Evolutionary conservation across 2,329 filamentous ascomycete species (phyloP), one percentile per base, ranked within the genome.

Genomic region (Colletotrichum brevisporum): DNA sequence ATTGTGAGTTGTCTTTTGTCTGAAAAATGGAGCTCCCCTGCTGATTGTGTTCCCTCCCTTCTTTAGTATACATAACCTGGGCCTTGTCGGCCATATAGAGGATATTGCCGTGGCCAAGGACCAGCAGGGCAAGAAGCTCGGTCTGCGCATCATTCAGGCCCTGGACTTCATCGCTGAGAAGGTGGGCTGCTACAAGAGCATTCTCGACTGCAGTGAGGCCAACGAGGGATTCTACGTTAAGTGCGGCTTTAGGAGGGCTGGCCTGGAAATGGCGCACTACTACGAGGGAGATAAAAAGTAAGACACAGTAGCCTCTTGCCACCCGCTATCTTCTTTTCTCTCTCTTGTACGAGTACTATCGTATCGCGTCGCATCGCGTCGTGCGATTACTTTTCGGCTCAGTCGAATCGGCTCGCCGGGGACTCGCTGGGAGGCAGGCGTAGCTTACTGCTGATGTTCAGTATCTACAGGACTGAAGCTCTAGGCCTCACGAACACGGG

Each of bases 181-280:
- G 78, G 91, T 96, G 67, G 96, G 95, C 63, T 98, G 95, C 83
- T 98, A 98, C 83, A 98, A 96, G 91, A 94, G 91, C 73, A 98
- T 99, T 74, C 88, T 98, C 73, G 95, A 98, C 82, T 99, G 96
- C 85, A 97, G 93, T 73, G 95, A 98, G 82, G 90, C 92, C 75
- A 99, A 98, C 80, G 94, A 97, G 81, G 95, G 95, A 24, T 98
- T 99, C 85, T 99, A 99, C 81, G 88, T 97, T 81, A 98, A 98
- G 87, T 98, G 96, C 82, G 95, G 95, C 67, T 98, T 97, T 82
- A 92, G 94, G 82, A 87, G 94, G 71, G 95, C 94, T 31, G 96
- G 96, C 16, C 83, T 98, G 65, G 94, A 99, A 83, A 98, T 99
- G 96, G 94, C 95, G 51, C 94, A 97, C 84, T 97, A 97, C 83